These are phyloP conservation scores for Nicotiana undulata DNA, from an alignment of 257 asterid species.

Conservation along the genomic window DNA sequence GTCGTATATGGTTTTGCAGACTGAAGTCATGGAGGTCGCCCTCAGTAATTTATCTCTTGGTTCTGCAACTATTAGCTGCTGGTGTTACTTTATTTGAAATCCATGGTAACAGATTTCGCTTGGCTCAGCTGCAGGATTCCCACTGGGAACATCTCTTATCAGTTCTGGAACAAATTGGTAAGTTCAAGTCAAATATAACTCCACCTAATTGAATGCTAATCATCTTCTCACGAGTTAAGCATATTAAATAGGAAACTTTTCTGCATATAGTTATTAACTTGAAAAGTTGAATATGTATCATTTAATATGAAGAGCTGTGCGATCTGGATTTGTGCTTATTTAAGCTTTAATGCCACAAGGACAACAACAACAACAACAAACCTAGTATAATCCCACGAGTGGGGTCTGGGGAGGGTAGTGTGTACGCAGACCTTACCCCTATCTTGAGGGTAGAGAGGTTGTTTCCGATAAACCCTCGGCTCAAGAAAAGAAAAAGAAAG, in stretches of 20 bases:
- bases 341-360: no score
- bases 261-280: background rate
- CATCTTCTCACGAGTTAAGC: background rate
- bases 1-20: conserved; percentile 40
- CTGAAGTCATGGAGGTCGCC: conserved; percentile 61
- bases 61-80: conserved; percentile 49
- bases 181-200: conserved; percentile 19
- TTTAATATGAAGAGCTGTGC: background rate
- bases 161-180: conserved; percentile 72
- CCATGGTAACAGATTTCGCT: conserved; percentile 42
- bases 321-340: background rate
- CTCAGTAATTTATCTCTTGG: conserved; percentile 39
- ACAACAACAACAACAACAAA: no score
- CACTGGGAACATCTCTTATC: conserved; percentile 60
- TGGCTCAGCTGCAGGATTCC: conserved; percentile 46
- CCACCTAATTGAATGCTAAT: background rate
- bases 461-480: no score
- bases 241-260: background rate
- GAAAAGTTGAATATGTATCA: background rate
- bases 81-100: conserved; percentile 50
- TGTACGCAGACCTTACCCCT: no score
- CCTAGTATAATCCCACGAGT: no score
- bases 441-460: no score
- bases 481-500: no score
- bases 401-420: no score